A percentile compares a stretch with the other conserved stretches of the same genome.
phyloP scores from a whole-genome alignment of 441 rosid genomes.

The Pelargonium cotyledonis region DNA sequence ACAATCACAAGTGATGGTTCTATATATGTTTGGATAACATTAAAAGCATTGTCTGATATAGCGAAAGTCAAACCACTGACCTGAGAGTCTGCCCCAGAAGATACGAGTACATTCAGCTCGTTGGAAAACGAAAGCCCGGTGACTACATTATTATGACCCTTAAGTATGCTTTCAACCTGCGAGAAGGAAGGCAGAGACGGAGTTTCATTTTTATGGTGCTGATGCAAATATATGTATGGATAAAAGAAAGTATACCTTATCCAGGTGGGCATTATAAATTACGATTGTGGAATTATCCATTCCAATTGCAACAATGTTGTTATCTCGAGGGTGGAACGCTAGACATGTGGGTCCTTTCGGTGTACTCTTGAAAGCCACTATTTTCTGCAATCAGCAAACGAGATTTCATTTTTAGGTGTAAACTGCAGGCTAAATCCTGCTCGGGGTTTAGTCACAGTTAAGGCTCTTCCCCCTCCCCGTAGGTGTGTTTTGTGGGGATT shows the following conservation, averaged over 20 bases:
- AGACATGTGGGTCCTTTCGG: conserved; percentile 81
- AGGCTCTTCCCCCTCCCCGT: too few species aligned
- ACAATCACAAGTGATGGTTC: background rate
- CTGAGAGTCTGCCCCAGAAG: conserved; percentile 97
- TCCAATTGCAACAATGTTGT: conserved; percentile 72
- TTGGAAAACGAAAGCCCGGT: conserved; percentile 91
- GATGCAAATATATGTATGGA: too few species aligned
- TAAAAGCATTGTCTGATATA: background rate
- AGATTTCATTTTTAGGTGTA: conserved; percentile 3
- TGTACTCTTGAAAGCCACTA: conserved; percentile 63
- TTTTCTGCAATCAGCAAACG: conserved; percentile 44
- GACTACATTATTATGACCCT: conserved; percentile 86
- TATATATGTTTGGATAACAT: background rate
- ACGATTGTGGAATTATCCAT: conserved; percentile 80
- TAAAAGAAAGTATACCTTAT: conserved; percentile 43
- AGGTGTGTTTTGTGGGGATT: too few species aligned
- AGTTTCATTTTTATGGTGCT: background rate
- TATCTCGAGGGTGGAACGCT: conserved; percentile 85
- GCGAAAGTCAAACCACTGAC: conserved; percentile 22
- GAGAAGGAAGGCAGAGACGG: background rate
- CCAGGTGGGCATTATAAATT: conserved; percentile 74
- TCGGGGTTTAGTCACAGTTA: too few species aligned
- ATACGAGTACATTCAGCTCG: conserved; percentile 64
- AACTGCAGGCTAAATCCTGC: too few species aligned
- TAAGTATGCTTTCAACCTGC: conserved; percentile 90